Evolutionary conservation across 148 eudicot species (phyloP), one percentile per base, ranked within the genome.

Genomic region (Fagopyrum tataricum): DNA sequence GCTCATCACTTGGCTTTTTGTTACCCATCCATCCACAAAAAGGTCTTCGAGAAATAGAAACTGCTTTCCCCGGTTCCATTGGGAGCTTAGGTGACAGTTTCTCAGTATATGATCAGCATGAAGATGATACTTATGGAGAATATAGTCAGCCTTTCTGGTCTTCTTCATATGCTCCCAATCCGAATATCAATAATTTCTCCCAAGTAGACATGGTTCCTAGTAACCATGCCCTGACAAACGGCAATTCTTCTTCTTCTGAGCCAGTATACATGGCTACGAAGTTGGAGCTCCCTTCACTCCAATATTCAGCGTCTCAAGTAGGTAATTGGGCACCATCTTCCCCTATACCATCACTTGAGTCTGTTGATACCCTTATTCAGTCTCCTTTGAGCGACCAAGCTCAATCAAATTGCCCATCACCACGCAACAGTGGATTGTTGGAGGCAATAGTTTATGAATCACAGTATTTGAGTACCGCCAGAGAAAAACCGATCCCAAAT

Each of bases 281-380:
- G 91, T n/a, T 77, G 84, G 94, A 91, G 93, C 97, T 91, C 94
- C 97, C 94, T 89, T 89, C 94, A 87, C 86, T 91, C 97, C 97
- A 91, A 89, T 83, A 75, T 71, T 67, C 91, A 75, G 75, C 80
- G 12, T 72, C 85, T 80, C 93, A 76, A 68, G 87, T 20, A 58
- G 86, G 85, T 77, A 72, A 77, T 69, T 80, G 90, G 85, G 84
- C 78, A 48, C 76, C 82, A 31, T 73, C 86, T 43, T 85, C 92
- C 76, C 85, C 85, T 3, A 78, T 87, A 20, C 88, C 92, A 76
- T 79, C 88, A 47, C 83, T 85, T 58, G 96, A 87, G 81, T 81
- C 89, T 23, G 89, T 85, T 59, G 89, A 85, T 67, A 31, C 37
- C 37, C 76, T 84, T 67, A 81, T 87, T 82, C 88, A 82, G 79